These are phyloP conservation scores for Noccaea bulbosa DNA, from an alignment of 345 rosid species.

Conservation along the genomic window DNA sequence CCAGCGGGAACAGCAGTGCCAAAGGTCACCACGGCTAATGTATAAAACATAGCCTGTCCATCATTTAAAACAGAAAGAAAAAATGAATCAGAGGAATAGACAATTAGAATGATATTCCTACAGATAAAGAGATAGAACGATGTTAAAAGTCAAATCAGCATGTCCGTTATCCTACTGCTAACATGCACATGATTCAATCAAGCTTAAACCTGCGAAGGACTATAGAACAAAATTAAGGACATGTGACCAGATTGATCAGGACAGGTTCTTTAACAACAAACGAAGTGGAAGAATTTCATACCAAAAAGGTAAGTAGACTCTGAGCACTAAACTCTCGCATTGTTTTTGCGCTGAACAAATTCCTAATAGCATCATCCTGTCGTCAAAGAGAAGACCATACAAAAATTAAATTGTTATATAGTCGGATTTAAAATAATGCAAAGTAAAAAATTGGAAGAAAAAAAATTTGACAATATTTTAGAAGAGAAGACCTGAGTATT, in stretches of 20 bases:
- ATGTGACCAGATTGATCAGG: conserved; percentile 13
- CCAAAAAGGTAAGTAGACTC: conserved; percentile 92
- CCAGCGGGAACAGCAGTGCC: conserved; percentile 99
- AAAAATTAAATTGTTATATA: neutral
- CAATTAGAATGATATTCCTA: conserved; percentile 1
- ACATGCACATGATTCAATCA: conserved; percentile 29
- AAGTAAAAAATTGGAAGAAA: conserved; percentile 6
- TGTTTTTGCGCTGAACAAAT: conserved; percentile 97
- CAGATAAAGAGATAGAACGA: conserved; percentile 15
- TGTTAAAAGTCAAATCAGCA: conserved; percentile 18
- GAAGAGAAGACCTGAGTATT: conserved; percentile 77
- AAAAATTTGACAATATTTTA: neutral
- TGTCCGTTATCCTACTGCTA: conserved; percentile 20
- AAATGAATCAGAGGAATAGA: conserved; percentile 13
- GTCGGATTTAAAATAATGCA: conserved; percentile 1
- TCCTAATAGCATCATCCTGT: conserved; percentile 99
- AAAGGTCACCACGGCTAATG: conserved; percentile 90
- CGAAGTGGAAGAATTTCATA: conserved; percentile 42
- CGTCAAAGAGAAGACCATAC: conserved; percentile 12
- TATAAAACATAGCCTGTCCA: conserved; percentile 90
- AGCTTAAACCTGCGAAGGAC: conserved; percentile 7
- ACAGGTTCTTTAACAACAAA: neutral
- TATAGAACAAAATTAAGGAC: conserved; percentile 18
- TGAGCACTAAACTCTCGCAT: conserved; percentile 95
- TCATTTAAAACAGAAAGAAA: conserved; percentile 28